Conservation (phyloP, 2,329 filamentous ascomycete species). For the Elsinoe perseae region DNA sequence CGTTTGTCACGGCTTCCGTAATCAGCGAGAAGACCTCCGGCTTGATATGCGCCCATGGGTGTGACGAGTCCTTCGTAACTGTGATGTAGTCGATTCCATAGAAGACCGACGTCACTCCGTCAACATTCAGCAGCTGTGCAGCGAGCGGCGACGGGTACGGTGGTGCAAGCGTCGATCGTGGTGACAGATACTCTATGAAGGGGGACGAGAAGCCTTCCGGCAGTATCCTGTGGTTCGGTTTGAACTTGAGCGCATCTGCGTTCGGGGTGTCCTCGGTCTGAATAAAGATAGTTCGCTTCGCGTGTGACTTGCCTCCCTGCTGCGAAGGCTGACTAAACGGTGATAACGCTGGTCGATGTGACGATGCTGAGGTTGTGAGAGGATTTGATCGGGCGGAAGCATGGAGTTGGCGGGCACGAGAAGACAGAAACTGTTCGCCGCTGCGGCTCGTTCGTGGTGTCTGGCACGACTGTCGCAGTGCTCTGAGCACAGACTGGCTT, state of each 20-base stretch:
- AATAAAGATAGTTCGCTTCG: conserved; percentile 78
- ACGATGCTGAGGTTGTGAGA: conserved; percentile 22
- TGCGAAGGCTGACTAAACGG: conserved; percentile 20
- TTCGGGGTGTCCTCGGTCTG: conserved; percentile 95
- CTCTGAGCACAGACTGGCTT: not conserved
- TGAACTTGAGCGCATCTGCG: conserved; percentile 87
- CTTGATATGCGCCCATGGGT: conserved; percentile 89
- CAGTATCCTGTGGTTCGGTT: conserved; percentile 80
- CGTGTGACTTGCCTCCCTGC: conserved; percentile 21
- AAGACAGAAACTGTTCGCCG: conserved; percentile 5
- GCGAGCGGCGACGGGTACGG: conserved; percentile 88
- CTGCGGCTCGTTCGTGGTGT: not conserved
- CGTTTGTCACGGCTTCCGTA: conserved; percentile 81
- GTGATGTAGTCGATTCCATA: conserved; percentile 96
- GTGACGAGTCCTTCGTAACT: conserved; percentile 79
- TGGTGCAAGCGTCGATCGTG: conserved; percentile 77
- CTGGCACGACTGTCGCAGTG: not conserved
- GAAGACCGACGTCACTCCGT: conserved; percentile 91
- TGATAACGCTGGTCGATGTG: conserved; percentile 22
- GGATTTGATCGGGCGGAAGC: conserved; percentile 3
- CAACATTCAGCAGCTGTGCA: conserved; percentile 81
- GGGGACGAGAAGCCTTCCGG: conserved; percentile 63
- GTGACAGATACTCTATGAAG: conserved; percentile 86
- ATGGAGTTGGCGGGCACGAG: not conserved
- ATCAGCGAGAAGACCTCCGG: conserved; percentile 94